Base-by-base conservation (phyloP, 2,329 filamentous ascomycete genomes). In the Albifimbria verrucaria region DNA sequence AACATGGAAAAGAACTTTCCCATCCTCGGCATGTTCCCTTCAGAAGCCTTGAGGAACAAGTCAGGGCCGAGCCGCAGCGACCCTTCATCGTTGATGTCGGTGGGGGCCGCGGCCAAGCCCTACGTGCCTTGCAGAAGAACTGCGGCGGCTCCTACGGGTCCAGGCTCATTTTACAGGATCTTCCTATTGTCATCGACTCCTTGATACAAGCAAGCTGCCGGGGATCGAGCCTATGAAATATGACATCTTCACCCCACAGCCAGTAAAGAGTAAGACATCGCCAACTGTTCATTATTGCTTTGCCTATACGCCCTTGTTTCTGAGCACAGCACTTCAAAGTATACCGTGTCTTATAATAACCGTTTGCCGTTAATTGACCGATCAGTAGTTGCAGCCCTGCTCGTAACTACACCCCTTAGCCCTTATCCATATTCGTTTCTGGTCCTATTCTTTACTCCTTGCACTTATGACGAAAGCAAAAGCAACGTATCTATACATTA, bases 11-110 rank as follows among this genome's bases (percentile, higher is more conserved):
- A 63, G 49, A 59, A 62, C 41, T 66, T 67, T 53, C 65, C 66
- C 23, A 62, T 68, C 21, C 23, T 57, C 3, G 66, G 61, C 53
- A 65, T 68, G 64, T 69, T 68, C 47, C 64, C 63, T 2, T 68
- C 48, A 47, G 46, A 10, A 51, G 57, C 21, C 52, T 68, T 22
- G 59, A 59, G 55, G 60, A 58, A 43, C 56, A 62, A 21, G 64
- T 67, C 18, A 55, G 64, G 51, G 54, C 51, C 25, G 61, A 64
- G 43, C 63, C 62, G 1, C 60, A 65, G 48, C 57, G 65, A 24
- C 51, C 63, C 0, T 67, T 65, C 48, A 52, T 68, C 24, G 65
- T 67, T 11, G 65, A 68, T 25, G 54, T 68, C 9, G 65, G 58
- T 11, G 64, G 64, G 2, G 65, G 65, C 3, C 49, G 61, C 9